phyloP scores from a whole-genome alignment of 768 basidiomycete genomes.

The Boletus rubroflammeus region DNA sequence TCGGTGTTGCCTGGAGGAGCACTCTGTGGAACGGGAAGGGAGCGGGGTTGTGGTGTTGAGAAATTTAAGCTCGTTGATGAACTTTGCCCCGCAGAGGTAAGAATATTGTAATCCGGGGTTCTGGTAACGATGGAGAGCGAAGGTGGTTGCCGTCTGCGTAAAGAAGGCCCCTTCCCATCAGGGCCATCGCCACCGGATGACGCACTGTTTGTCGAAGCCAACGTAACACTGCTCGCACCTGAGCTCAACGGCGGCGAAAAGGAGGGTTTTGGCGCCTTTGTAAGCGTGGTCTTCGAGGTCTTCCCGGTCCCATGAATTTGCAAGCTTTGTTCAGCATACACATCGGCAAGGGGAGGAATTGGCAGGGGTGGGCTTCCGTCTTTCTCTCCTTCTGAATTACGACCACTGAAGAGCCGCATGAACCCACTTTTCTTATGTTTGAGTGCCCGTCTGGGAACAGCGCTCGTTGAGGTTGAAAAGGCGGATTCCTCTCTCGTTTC shows the following conservation, averaged over 20 bases:
- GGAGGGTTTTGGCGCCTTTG: slow-evolving; percentile 42
- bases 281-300: slow-evolving; percentile 24
- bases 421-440: slow-evolving; percentile 82
- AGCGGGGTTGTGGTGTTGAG: slow-evolving; percentile 5
- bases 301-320: slow-evolving; percentile 27
- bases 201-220: slow-evolving; percentile 10
- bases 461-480: slow-evolving; percentile 9
- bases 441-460: slow-evolving; percentile 42
- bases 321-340: slow-evolving; percentile 27
- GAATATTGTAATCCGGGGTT: slow-evolving; percentile 11
- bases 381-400: slow-evolving; percentile 29
- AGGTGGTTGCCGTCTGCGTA: slow-evolving; percentile 30
- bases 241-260: slow-evolving; percentile 35
- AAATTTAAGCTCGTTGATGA: slow-evolving; percentile 12
- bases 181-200: slow-evolving; percentile 5
- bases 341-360: slow-evolving; percentile 48
- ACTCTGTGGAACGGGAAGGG: slow-evolving; percentile 44
- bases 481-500: slow-evolving; percentile 43
- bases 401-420: slow-evolving; percentile 69
- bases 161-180: slow-evolving; percentile 23
- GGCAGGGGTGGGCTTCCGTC: slow-evolving; percentile 49
- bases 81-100: slow-evolving; percentile 13
- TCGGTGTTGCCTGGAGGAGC: slow-evolving; percentile 62
- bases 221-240: slow-evolving; percentile 10
- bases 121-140: slow-evolving; percentile 30